Conservation (phyloP, 1,139 yeast genomes). For the Blastobotrys raffinosifermentans region DNA sequence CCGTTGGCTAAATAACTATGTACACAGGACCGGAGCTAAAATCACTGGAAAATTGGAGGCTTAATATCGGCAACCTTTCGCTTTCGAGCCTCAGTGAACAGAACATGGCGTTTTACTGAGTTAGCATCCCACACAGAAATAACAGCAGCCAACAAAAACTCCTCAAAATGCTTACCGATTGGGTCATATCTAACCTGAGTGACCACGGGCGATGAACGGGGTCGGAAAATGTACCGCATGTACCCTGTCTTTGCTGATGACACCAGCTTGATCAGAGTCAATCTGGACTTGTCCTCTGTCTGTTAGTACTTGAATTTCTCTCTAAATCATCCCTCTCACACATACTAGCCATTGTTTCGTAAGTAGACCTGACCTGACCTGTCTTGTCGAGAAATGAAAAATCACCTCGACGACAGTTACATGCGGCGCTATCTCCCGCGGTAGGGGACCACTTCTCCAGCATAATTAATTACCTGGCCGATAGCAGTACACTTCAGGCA, state of each 20-base stretch:
- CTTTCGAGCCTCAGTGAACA: slow-evolving; percentile 83
- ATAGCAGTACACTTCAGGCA: no score
- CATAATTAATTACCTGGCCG: no score
- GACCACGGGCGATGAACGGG: slow-evolving; percentile 73
- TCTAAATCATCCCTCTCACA: neutral
- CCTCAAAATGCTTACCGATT: slow-evolving; percentile 33
- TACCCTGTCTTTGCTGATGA: slow-evolving; percentile 87
- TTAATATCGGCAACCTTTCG: slow-evolving; percentile 65
- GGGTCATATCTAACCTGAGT: slow-evolving; percentile 91
- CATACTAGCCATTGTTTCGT: slow-evolving; percentile 2
- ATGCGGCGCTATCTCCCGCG: no score
- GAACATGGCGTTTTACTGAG: slow-evolving; percentile 64
- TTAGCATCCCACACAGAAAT: neutral
- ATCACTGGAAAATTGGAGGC: slow-evolving; percentile 25
- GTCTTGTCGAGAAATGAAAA: no score
- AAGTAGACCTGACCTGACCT: no score
- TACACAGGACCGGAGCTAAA: neutral
- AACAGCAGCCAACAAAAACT: neutral
- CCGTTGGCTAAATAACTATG: slow-evolving; percentile 27
- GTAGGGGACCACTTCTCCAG: no score
- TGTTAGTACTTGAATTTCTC: slow-evolving; percentile 1
- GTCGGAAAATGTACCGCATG: slow-evolving; percentile 71
- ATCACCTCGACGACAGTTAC: no score
- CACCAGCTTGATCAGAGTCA: slow-evolving; percentile 56
- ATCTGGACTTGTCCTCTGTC: slow-evolving; percentile 22